Conservation (phyloP, 2,329 filamentous ascomycete genomes). For the Penicillium polonicum region DNA sequence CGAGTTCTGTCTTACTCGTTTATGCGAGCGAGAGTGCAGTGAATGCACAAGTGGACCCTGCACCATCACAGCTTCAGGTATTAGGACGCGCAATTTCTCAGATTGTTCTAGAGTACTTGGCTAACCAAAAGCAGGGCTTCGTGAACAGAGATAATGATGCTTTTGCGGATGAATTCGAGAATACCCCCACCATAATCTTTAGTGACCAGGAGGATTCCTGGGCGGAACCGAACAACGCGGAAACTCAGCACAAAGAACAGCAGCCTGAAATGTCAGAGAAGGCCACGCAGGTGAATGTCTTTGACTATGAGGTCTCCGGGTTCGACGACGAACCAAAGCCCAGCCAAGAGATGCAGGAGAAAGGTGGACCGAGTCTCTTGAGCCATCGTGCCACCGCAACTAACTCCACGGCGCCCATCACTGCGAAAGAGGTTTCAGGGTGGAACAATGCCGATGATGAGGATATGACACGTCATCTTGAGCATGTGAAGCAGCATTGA, state of each 20-base stretch:
- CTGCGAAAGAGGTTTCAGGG: conserved; percentile 8
- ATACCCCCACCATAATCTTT: conserved; percentile 13
- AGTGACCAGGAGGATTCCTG: conserved; percentile 8
- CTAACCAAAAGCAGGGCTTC: conserved; percentile 41
- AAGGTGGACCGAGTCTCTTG: conserved; percentile 25
- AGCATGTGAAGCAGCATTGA: conserved; percentile 9
- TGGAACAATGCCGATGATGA: conserved; percentile 14
- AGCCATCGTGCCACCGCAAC: conserved; percentile 10
- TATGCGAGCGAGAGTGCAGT: conserved; percentile 57
- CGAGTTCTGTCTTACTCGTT: conserved; percentile 55
- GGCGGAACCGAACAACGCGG: conserved; percentile 1
- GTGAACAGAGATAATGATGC: conserved; percentile 51
- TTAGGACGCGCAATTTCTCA: conserved; percentile 11
- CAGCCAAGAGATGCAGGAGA: conserved; percentile 44
- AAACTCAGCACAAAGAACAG: not conserved
- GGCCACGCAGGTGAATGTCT: conserved; percentile 35
- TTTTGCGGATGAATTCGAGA: conserved; percentile 39
- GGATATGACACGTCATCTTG: conserved; percentile 15
- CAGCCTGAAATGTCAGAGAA: conserved; percentile 4
- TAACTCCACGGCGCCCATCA: conserved; percentile 8
- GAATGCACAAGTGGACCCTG: conserved; percentile 30
- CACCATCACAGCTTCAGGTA: conserved; percentile 41
- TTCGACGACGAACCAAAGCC: conserved; percentile 35
- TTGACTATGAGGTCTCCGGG: conserved; percentile 40
- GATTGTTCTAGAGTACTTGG: not conserved